Evolutionary conservation across 2,329 filamentous ascomycete species (phyloP), one percentile per base, ranked within the genome.

Genomic region (Fusarium fracticaudum): DNA sequence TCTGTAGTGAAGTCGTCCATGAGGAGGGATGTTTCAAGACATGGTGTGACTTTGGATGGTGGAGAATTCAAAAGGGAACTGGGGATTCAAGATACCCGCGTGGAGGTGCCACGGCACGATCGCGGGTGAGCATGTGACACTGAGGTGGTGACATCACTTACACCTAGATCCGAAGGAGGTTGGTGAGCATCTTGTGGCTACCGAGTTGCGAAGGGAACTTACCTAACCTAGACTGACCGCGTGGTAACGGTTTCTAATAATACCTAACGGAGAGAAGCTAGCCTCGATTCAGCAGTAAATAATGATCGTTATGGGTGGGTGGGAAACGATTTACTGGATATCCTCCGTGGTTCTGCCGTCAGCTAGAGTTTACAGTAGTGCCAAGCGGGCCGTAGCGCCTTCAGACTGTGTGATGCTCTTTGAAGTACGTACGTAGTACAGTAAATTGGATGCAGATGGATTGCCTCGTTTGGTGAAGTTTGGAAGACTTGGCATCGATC

Each of bases 1-100:
- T 84, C 81, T 58, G 80, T 75, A 41, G 83, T 80, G 72, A 84
- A 82, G 69, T 85, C 82, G 67, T 85, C 83, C 82, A 86, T 85
- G 41, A 59, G 59, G 37, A 64, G 37, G 47, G 45, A 53, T 60
- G 38, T 38, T 55, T 72, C 70, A 77, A 74, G 72, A 73, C 76
- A 78, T 77, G 53, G 47, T 67, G 61, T 51, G 53, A 62, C 67
- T 60, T 62, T 58, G 24, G 50, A 66, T 45, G 29, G 63, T 67
- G 57, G 59, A 60, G 67, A 59, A 51, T 67, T 60, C 57, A 47
- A 50, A 43, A 26, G 48, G 45, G 41, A 53, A 31, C 47, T 73
- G 58, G 58, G 51, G 48, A 33, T 60, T 47, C 58, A 53, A 47
- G 33, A 59, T 53, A 53, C 47, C 60, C 54, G 59, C 60, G 67